These are phyloP conservation scores for Capsella rubella DNA, from an alignment of 441 rosid species.

Conservation along the genomic window DNA sequence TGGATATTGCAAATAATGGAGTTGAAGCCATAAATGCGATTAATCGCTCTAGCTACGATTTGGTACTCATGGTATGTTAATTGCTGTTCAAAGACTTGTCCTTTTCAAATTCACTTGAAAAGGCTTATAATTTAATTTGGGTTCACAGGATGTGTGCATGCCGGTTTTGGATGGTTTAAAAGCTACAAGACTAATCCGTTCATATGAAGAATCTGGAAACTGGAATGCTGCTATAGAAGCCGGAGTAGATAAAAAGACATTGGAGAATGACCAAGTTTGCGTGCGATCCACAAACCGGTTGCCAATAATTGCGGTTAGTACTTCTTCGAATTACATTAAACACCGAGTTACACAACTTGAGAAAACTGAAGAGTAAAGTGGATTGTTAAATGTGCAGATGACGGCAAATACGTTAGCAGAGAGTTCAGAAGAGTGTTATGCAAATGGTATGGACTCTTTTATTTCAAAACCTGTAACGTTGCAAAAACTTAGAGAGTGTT, in stretches of 20 bases:
- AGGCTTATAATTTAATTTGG: slow-evolving; percentile 63
- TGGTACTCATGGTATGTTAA: slow-evolving; percentile 80
- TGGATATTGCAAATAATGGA: slow-evolving; percentile 84
- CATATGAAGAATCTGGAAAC: slow-evolving; percentile 81
- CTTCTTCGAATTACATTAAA: slow-evolving; percentile 25
- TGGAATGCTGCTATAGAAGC: slow-evolving; percentile 85
- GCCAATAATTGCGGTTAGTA: slow-evolving; percentile 85
- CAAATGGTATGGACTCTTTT: slow-evolving; percentile 96
- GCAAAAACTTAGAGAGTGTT: slow-evolving; percentile 77
- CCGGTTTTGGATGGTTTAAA: slow-evolving; percentile 92
- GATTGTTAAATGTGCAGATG: slow-evolving; percentile 72
- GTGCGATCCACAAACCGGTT: slow-evolving; percentile 50
- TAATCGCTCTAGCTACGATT: slow-evolving; percentile 59
- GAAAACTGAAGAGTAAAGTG: slow-evolving; percentile 8
- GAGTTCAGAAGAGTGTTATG: slow-evolving; percentile 89
- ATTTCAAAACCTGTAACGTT: slow-evolving; percentile 91
- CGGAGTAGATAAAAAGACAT: slow-evolving; percentile 60
- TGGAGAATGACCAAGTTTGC: slow-evolving; percentile 13
- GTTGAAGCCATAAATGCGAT: slow-evolving; percentile 83
- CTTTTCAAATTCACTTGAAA: slow-evolving; percentile 37
- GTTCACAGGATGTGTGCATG: slow-evolving; percentile 89
- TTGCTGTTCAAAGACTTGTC: slow-evolving; percentile 9
- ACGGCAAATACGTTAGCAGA: slow-evolving; percentile 94
- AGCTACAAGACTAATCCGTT: slow-evolving; percentile 91
- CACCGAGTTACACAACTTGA: slow-evolving; percentile 55